Base-by-base conservation (phyloP, 176 grass and related monocot species). In the Triticum monococcum region DNA sequence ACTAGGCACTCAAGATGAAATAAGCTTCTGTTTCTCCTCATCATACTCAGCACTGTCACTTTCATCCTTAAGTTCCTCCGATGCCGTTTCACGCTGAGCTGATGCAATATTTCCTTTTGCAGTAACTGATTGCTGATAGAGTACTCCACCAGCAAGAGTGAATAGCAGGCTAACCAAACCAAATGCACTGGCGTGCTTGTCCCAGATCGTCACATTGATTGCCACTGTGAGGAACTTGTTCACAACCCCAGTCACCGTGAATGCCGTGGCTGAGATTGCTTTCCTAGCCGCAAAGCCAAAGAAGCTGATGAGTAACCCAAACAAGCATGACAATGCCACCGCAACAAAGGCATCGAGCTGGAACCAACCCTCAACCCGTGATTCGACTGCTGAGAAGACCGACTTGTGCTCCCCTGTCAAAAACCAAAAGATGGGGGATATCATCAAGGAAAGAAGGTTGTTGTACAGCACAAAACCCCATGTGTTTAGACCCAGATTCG, bases 391-490 rank as follows among this genome's bases (percentile, higher is more conserved):
- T 25, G 73, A 30, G 56, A 91, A 83, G 13, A 91, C 85, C 4
- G 80, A 85, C 41, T 66, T 89, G 65, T 90, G 46, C 68, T 97
- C 95, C 35, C 95, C 95, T 23, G 92, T 97, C 63, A 97, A 28
- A 38, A 92, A 83, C 92, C 92, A 92, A 73, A 97, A 97, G 12
- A 97, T 30, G 0, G 95, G 92, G 60, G 95, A 43, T 14, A 97
- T 78, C 83, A 97, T 90, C 68, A 97, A 48, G 0, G 95, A 89
- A 45, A 97, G 86, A 43, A 97, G 81, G 64, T 97, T 94, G 73
- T 92, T 94, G 84, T 94, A 97, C 25, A 92, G 85, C 45, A 97
- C 95, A 83, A 92, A 97, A 10, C 95, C 95, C 95, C 95, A 97
- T 5, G 95, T 94, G 77, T 97, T 94, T 1, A 97, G 85, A 35